Conservation (phyloP, 2,329 filamentous ascomycete genomes). For the Ophiostoma ips region DNA sequence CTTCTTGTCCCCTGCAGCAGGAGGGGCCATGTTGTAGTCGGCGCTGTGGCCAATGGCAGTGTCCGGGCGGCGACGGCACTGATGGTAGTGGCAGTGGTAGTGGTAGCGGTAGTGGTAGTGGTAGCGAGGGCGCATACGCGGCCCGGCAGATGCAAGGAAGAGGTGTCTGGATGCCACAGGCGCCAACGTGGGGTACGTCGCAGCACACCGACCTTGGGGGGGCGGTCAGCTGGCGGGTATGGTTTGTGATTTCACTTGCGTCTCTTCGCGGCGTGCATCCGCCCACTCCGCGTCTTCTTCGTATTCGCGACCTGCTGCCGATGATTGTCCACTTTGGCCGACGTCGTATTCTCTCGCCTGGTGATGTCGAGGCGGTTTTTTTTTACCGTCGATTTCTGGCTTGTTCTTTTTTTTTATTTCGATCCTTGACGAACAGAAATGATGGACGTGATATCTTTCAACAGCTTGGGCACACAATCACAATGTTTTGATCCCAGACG, state of each 20-base stretch:
- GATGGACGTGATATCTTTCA: no score
- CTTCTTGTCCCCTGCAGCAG: constrained; percentile 30
- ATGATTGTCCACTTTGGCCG: no score
- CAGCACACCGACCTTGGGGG: background rate
- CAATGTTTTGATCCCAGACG: no score
- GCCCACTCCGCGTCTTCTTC: no score
- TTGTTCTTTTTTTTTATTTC: no score
- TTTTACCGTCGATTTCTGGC: no score
- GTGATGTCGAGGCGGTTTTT: no score
- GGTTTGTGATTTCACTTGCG: background rate
- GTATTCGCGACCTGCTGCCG: no score
- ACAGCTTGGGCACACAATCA: no score
- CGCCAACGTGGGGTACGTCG: constrained; percentile 9
- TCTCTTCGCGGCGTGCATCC: background rate
- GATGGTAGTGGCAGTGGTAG: background rate
- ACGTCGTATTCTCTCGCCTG: no score
- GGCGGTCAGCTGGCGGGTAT: background rate
- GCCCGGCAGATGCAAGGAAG: constrained; percentile 2
- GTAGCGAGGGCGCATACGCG: background rate
- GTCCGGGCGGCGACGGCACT: no score
- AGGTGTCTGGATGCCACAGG: background rate
- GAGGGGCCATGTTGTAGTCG: constrained; percentile 23
- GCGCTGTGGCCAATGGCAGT: background rate
- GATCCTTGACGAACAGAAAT: no score
- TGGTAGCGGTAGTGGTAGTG: background rate